Evolutionary conservation across 129 eudicot species (phyloP), one percentile per base, ranked within the genome.

Genomic region (Ambrosia artemisiifolia): DNA sequence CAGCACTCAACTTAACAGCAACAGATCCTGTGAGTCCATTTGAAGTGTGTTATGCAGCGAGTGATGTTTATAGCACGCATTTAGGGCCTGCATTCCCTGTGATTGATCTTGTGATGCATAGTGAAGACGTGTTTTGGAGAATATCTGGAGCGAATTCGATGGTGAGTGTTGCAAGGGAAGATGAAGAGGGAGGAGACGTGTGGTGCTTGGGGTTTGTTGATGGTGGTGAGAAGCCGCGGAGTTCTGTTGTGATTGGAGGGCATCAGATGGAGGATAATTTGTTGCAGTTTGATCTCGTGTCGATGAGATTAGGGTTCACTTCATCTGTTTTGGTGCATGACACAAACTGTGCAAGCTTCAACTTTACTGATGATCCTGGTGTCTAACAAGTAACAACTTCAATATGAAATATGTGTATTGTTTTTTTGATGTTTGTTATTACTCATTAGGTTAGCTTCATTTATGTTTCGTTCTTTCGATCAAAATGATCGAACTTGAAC

Each of bases 161-260:
- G 87, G 85, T 86, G 63, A 79, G 51, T 20, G 61, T 79, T 44
- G 70, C 9, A 18, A 19, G 50, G 49, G 70, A 49, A 2, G 71
- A 47, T 2, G 70, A 64, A 0, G 67, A 56, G 34, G 75, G 38
- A 1, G 70, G 75, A 2, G 77, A 66, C 20, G 40, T 73, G 54
- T 60, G 85, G 65, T 86, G 91, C 35, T 76, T 86, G 17, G 91
- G 84, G 66, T 77, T 86, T 79, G 70, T 86, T 70, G 83, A 86
- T 30, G 91, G 91, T 9, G 91, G 91, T 46, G 66, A 62, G 9
- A 66, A 67, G 14, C 70, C 73, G 47, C 57, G 82, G 72, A 70
- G 54, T 14, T 38, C 84, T 5, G 83, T 86, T 54, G 80, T 83
- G 35, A 78, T 86, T 4, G 88, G 88, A 63, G 86, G 88, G 19